These are phyloP conservation scores for Pseudocercospora fijiensis DNA, from an alignment of 2,329 filamentous ascomycete genomes.

Conservation along the genomic window DNA sequence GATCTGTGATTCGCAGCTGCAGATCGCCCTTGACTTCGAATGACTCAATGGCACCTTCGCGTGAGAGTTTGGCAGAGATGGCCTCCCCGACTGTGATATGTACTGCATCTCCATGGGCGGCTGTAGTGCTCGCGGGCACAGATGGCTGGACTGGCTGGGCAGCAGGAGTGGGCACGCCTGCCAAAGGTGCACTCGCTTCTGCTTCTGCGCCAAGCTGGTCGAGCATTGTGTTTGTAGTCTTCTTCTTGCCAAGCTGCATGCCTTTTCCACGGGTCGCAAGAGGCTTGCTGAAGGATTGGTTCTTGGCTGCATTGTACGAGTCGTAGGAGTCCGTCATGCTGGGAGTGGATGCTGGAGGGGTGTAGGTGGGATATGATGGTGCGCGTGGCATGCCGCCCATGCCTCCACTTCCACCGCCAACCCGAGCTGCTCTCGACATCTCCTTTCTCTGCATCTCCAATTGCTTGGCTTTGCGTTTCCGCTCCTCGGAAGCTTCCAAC, in stretches of 20 bases:
- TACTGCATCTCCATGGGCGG: conserved; percentile 77
- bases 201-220: conserved; percentile 88
- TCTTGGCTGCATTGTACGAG: conserved; percentile 95
- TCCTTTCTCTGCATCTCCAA: conserved; percentile 99
- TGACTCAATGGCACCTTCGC: conserved; percentile 82
- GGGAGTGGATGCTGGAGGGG: conserved; percentile 78
- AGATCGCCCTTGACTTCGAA: conserved; percentile 90
- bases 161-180: conserved; percentile 52
- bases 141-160: conserved; percentile 51
- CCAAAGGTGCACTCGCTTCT: conserved; percentile 70
- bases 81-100: conserved; percentile 84
- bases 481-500: conserved; percentile 94
- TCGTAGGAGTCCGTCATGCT: conserved; percentile 81
- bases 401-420: conserved; percentile 29
- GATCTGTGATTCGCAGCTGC: conserved; percentile 84
- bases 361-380: conserved; percentile 86
- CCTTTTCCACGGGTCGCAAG: conserved; percentile 84
- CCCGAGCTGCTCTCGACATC: conserved; percentile 71
- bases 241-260: conserved; percentile 99
- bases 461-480: conserved; percentile 98
- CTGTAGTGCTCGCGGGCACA: conserved; percentile 58
- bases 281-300: conserved; percentile 79
- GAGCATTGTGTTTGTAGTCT: conserved; percentile 95
- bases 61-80: conserved; percentile 84
- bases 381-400: conserved; percentile 63